phyloP scores from a whole-genome alignment of 2,329 filamentous ascomycete genomes.

The Emergomyces orientalis region DNA sequence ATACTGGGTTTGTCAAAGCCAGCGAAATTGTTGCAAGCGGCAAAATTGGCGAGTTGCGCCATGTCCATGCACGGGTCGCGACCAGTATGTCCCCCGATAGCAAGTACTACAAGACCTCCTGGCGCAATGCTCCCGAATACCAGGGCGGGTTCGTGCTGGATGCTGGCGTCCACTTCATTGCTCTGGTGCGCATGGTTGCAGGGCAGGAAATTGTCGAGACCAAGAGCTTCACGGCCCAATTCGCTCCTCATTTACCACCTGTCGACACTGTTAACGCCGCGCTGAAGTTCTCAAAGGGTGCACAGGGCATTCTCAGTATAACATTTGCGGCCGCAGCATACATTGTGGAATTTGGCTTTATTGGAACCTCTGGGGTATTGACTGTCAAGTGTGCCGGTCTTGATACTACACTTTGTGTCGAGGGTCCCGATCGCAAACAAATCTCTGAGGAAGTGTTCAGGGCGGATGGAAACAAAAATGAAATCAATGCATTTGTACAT shows the following conservation, averaged over 20 bases:
- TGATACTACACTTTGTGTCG: conserved; percentile 30
- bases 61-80: conserved; percentile 43
- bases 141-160: conserved; percentile 53
- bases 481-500: conserved; percentile 16
- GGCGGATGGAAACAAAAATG: conserved; percentile 32
- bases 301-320: conserved; percentile 42
- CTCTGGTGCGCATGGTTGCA: conserved; percentile 43
- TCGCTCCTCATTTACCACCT: conserved; percentile 45
- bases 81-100: conserved; percentile 37
- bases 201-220: conserved; percentile 35
- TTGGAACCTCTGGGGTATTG: conserved; percentile 44
- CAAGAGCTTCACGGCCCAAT: conserved; percentile 41
- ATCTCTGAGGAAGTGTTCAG: conserved; percentile 45
- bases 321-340: conserved; percentile 46
- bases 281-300: conserved; percentile 39
- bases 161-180: conserved; percentile 49
- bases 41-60: conserved; percentile 40
- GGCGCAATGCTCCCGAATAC: conserved; percentile 48
- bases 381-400: conserved; percentile 32
- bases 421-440: conserved; percentile 41
- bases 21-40: conserved; percentile 34
- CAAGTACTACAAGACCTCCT: conserved; percentile 50
- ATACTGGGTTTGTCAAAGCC: conserved; percentile 40
- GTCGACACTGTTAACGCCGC: conserved; percentile 50
- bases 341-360: conserved; percentile 42